Base-by-base conservation (phyloP, 208 protist genomes). In the Naegleria lovaniensis region DNA sequence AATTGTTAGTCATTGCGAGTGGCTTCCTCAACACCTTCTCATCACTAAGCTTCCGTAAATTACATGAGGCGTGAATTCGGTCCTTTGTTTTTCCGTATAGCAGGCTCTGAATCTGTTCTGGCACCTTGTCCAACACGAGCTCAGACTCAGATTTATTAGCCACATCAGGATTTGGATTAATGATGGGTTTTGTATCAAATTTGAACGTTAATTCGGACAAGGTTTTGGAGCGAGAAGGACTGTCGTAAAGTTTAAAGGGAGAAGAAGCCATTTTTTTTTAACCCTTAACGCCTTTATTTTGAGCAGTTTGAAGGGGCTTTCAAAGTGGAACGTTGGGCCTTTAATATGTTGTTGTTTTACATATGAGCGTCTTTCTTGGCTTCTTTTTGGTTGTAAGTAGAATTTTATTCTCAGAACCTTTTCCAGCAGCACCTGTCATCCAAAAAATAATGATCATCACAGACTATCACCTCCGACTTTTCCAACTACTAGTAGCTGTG, bases 41-140 rank as follows among this genome's bases (percentile, higher is more conserved):
- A n/a, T 88, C 85, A 39, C 41, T 88, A 4, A 88, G 16, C 7
- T 88, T 88, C 19, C 43, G 51, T 19, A 88, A 88, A 36, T 19
- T 38, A 38, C 33, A 88, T 38, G 85, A 29, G 22, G 41, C 85
- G 38, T 88, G 85, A 39, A 88, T 58, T 88, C 19, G 55, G 6
- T 88, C 85, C 85, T 88, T 88, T 22, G 41, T 39, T 38, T 88
- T 88, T 58, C 85, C 85, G 33, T 51, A 88, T 39, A 88, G 5
- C 41, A 88, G 22, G 25, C 6, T 58, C 0, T 58, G 39, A 4
- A 58, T 16, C 13, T 36, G 58, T 29, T 88, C 85, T 22, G 85
- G 85, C 16, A 88, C 41, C 55, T 88, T 88, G 3, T 88, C 85
- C n/a, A 88, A 88, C 16, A 58, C 55, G 1, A 58, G 13, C 15